phyloP scores from a whole-genome alignment of 2,329 filamentous ascomycete genomes.

The Chaetomium sp. region DNA sequence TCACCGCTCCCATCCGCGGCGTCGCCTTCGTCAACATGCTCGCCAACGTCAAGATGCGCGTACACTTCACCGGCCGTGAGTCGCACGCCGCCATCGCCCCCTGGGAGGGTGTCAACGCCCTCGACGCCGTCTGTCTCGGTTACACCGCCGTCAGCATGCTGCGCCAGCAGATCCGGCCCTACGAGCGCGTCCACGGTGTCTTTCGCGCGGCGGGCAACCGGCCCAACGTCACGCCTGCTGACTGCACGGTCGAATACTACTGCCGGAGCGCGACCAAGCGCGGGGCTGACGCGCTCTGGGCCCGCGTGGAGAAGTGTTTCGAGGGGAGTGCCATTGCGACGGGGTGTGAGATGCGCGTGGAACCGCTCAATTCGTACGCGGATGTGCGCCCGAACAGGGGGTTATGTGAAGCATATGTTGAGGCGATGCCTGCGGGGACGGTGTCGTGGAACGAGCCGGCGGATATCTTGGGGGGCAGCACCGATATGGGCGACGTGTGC shows the following conservation, averaged over 20 bases:
- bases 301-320: constrained; percentile 29
- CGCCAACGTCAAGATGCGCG: constrained; percentile 29
- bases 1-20: constrained; percentile 17
- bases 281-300: constrained; percentile 28
- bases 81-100: constrained; percentile 43
- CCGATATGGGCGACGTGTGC: constrained; percentile 38
- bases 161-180: constrained; percentile 43
- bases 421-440: constrained; percentile 26
- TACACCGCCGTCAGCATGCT: constrained; percentile 39
- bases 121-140: constrained; percentile 40
- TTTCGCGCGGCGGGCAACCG: constrained; percentile 34
- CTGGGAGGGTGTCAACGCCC: constrained; percentile 45
- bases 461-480: constrained; percentile 29
- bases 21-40: constrained; percentile 26
- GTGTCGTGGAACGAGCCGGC: constrained; percentile 26
- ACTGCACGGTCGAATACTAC: constrained; percentile 38
- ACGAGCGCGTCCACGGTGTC: constrained; percentile 45
- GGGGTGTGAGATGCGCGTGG: constrained; percentile 27
- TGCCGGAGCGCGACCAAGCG: constrained; percentile 36
- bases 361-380: constrained; percentile 28
- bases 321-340: constrained; percentile 32
- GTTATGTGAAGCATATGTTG: constrained; percentile 26
- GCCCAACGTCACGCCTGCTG: constrained; percentile 33
- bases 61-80: constrained; percentile 38
- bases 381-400: constrained; percentile 25